Evolutionary conservation across 257 asterid species (phyloP).

Genomic region (Rehmannia glutinosa): DNA sequence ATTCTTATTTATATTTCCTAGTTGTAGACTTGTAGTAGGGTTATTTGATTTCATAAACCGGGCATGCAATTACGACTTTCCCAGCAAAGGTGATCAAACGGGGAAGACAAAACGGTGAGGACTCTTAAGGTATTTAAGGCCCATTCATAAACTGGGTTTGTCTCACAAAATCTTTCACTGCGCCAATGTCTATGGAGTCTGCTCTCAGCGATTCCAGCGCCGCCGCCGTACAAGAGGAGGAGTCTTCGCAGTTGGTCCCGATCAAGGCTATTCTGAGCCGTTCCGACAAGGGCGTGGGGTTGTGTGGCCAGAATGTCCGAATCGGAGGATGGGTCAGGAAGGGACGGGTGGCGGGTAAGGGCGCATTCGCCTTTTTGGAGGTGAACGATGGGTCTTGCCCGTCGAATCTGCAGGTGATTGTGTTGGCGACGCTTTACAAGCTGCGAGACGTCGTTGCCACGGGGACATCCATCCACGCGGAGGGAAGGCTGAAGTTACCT

Average conservation of each 20-base stretch:
- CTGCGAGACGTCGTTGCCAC: conserved; percentile 69
- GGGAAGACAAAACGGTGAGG: no score
- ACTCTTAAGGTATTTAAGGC: no score
- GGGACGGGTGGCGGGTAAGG: conserved; percentile 85
- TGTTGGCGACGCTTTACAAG: conserved; percentile 47
- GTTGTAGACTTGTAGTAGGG: no score
- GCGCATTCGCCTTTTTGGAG: conserved; percentile 71
- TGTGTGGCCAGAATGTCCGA: conserved; percentile 55
- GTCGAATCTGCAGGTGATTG: conserved; percentile 75
- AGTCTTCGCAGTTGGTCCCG: conserved; percentile 71
- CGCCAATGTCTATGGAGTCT: no score
- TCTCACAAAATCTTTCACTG: no score
- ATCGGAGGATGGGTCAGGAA: conserved; percentile 97
- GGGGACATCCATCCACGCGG: conserved; percentile 75
- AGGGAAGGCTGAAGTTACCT: conserved; percentile 65
- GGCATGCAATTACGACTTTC: no score
- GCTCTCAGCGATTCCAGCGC: no score
- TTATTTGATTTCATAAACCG: no score
- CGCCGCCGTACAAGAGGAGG: conserved; percentile 40
- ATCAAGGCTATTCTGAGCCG: conserved; percentile 58
- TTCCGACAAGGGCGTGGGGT: conserved; percentile 68
- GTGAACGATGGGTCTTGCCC: conserved; percentile 85
- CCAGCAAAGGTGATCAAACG: no score
- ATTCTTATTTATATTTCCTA: no score
- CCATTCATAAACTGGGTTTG: no score